Evolutionary conservation across 2,329 filamentous ascomycete species (phyloP), one percentile per base, ranked within the genome.

Genomic region (Atkinsonella hypoxylon): DNA sequence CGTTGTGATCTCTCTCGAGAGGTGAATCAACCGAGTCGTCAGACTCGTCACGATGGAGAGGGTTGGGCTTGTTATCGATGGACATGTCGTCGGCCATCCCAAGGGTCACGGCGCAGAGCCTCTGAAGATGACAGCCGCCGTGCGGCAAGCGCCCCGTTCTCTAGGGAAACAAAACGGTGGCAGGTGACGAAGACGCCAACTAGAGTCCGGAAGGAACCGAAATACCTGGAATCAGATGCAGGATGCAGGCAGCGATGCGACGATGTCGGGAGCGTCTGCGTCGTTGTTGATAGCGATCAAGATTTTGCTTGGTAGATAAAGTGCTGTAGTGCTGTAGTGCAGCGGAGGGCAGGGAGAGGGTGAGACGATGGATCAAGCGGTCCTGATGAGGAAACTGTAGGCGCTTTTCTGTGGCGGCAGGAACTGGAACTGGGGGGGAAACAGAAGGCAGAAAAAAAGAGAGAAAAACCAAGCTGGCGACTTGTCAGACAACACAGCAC

Each of bases 81-180:
- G 80, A 82, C 81, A 83, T 84, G 59, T 72, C 79, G 68, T 82
- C 78, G 69, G 78, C 77, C 79, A 83, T 83, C 65, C 73, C 71
- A 66, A 58, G 43, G 47, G 58, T 68, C 65, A 63, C 61, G 67
- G 66, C 67, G 65, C 66, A 57, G 55, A 52, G 55, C 53, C 54
- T 51, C 54, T 48, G 38, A 56, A 59, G 61, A 56, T 62, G 62
- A 65, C 56, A 64, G 63, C 64, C 64, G 64, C 64, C 55, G 57
- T 59, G 64, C 64, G 64, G 63, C 63, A 64, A 63, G 60, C 62
- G 62, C 63, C 64, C 63, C 62, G 59, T 57, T 58, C 51, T 56
- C 59, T 43, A 48, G 49, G 51, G 31, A 51, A 50, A 58, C 63
- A 67, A 63, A 67, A 64, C 58, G 59, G 61, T 57, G 58, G 59